Evolutionary conservation across 306 rosid genomes (phyloP).

Genomic region (Gynostemma pentaphyllum): DNA sequence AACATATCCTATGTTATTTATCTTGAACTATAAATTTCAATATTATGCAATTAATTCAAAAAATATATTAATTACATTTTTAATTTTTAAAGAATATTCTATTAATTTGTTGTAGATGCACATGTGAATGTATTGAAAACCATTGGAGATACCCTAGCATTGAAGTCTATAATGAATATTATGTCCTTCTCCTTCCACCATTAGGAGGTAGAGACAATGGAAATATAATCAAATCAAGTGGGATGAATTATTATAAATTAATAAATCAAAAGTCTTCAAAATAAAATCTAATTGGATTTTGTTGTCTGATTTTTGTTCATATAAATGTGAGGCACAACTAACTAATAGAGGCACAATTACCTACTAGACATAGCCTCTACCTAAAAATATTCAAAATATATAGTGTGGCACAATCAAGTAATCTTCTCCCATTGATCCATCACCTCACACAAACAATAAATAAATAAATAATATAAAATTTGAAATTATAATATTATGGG

Average conservation of each 20-base stretch:
- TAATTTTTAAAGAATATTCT: too few relatives aligned
- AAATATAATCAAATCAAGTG: neutral
- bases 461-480: too few relatives aligned
- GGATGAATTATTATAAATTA: neutral
- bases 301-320: conserved; percentile 12
- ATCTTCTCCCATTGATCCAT: neutral
- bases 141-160: too few relatives aligned
- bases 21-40: too few relatives aligned
- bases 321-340: conserved; percentile 10
- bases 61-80: too few relatives aligned
- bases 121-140: too few relatives aligned
- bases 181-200: neutral
- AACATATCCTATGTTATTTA: too few relatives aligned
- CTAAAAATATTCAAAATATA: neutral
- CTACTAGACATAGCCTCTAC: neutral
- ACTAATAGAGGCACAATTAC: too few relatives aligned
- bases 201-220: neutral
- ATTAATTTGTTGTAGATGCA: too few relatives aligned
- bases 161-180: neutral
- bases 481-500: neutral
- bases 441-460: neutral
- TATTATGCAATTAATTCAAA: too few relatives aligned
- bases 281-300: neutral
- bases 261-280: neutral
- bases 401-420: too few relatives aligned